Conservation (phyloP, 2,329 filamentous ascomycete species). For the Camptophora hylomeconis region DNA sequence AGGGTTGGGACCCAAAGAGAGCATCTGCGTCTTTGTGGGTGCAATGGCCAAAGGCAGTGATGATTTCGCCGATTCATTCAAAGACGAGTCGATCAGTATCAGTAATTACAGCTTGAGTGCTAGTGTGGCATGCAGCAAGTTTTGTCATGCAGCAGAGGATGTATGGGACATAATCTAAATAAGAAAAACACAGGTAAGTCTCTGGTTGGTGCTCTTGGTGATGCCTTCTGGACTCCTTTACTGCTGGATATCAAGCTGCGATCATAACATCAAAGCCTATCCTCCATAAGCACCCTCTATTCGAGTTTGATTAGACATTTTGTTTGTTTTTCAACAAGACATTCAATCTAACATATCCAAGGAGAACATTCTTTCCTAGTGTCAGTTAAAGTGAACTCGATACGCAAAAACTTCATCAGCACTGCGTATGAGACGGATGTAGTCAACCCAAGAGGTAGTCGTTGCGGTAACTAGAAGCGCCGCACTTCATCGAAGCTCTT, state of each 20-base stretch:
- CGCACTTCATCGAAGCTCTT: too few species aligned
- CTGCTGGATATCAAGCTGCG: constrained; percentile 34
- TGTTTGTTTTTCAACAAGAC: constrained; percentile 77
- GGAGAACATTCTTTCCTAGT: constrained; percentile 28
- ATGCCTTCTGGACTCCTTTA: constrained; percentile 3
- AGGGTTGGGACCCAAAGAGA: constrained; percentile 66
- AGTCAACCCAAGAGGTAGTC: too few species aligned
- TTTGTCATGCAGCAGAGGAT: constrained; percentile 96
- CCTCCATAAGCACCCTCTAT: constrained; percentile 31
- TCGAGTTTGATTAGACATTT: constrained; percentile 55
- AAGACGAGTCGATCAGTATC: constrained; percentile 95
- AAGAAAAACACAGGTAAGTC: constrained; percentile 25
- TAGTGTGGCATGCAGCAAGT: constrained; percentile 98
- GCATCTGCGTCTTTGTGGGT: constrained; percentile 93
- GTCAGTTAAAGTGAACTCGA: constrained; percentile 18
- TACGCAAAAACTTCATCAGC: too few species aligned
- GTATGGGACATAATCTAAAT: constrained; percentile 87
- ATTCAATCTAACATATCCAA: constrained; percentile 57
- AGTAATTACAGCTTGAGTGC: constrained; percentile 96
- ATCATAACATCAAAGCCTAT: constrained; percentile 62
- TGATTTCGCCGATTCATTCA: constrained; percentile 85
- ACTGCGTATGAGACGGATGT: too few species aligned
- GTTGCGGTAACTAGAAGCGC: too few species aligned
- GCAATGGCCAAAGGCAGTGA: constrained; percentile 97
- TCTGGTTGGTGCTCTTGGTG: constrained; percentile 5